Evolutionary conservation across 495 filamentous ascomycete species (phyloP), one percentile per base, ranked within the genome.

Genomic region (Neurospora sp.): DNA sequence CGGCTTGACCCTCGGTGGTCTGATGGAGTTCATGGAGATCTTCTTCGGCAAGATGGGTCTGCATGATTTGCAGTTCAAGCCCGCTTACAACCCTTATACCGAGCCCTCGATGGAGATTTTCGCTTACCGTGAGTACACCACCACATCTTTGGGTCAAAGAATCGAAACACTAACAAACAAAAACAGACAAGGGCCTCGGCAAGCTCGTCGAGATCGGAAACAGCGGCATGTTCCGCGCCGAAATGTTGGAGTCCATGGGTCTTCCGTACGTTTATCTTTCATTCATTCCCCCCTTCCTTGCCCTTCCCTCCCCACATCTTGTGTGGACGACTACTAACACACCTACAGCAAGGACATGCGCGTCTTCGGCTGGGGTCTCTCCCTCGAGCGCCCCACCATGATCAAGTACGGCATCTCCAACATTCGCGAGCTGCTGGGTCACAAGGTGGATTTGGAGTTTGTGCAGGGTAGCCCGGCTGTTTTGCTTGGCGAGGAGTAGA

Each of bases 181-280:
- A 53, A 35, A 35, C 27, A 66, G 53, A 66, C 83, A 89, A 91
- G 73, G 96, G 96, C 10, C 86, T 99, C 48, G 88, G 88, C 73
- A 97, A 96, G 84, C 92, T 93, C 86, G 92, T 97, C 22, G 94
- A 99, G 83, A 99, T 99, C 81, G 96, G 96, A 40, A 99, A 99
- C 82, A 94, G 91, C 76, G 95, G 96, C 73, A 98, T 97, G 93
- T 99, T 99, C 89, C 86, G 96, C 72, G 94, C 96, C 31, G 96
- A 98, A 83, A 97, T 98, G 94, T 81, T 99, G 78, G 89, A 81
- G 78, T 73, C 84, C 7, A 94, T 96, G 91, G 94, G 94, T 53
- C 81, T 97, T 75, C 94, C 94, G 53, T 66, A 66, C 1, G 53
- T 66, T 35, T 9, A 35, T 5, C 5, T 12, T 27, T 18, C 6